phyloP scores from a whole-genome alignment of 306 rosid species.

The Mimosa bimucronata region DNA sequence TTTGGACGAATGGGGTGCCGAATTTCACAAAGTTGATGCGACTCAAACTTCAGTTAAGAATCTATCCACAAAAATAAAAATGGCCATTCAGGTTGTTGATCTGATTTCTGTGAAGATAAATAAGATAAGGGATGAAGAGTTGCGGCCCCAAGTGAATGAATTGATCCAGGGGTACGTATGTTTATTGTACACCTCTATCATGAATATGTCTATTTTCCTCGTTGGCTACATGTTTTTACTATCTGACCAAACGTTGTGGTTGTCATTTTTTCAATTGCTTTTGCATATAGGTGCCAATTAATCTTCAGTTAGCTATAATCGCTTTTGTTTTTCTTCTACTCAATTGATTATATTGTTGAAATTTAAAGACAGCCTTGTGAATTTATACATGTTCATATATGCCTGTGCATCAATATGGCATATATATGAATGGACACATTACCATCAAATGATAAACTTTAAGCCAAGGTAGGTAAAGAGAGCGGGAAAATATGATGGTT shows the following conservation, averaged over 20 bases:
- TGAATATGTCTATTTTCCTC: background rate
- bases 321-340: background rate
- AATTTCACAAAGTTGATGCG: slow-evolving; percentile 69
- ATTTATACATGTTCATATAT: background rate
- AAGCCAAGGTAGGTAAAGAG: too few relatives aligned
- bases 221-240: background rate
- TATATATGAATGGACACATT: too few relatives aligned
- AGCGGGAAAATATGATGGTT: background rate
- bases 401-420: too few relatives aligned
- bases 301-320: background rate
- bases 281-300: background rate
- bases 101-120: slow-evolving; percentile 79
- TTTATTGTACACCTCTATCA: background rate
- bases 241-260: slow-evolving; percentile 13
- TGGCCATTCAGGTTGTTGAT: slow-evolving; percentile 92
- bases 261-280: background rate
- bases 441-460: too few relatives aligned
- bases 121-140: slow-evolving; percentile 88
- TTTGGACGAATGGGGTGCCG: slow-evolving; percentile 82
- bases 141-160: slow-evolving; percentile 85
- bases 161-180: slow-evolving; percentile 67
- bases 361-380: background rate
- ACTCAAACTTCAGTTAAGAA: slow-evolving; percentile 60
- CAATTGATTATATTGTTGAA: background rate
- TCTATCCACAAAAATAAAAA: slow-evolving; percentile 85